Base-by-base conservation (phyloP, 1,284 basidiomycete species). In the Erythrobasidium hasegawianum region DNA sequence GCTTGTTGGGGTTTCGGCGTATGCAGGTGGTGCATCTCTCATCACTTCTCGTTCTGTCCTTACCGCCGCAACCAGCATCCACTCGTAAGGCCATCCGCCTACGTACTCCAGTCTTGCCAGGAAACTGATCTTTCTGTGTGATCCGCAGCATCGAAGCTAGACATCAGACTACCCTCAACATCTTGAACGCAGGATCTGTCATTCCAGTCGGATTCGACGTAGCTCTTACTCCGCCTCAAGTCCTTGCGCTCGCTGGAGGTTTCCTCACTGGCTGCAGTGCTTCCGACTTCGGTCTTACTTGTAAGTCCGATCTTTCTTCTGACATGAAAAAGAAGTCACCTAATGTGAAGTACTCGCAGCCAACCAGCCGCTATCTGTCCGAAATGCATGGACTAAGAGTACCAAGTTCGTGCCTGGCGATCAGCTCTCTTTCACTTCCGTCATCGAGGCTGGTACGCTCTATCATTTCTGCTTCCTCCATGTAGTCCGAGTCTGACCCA, bases 151-250 rank as follows among this genome's bases (percentile, higher is more conserved):
- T 88, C 59, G 89, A 92, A 76, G 86, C 88, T 26, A 86, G 90
- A 62, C 72, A 72, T 75, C 86, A 89, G 76, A 86, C 85, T 3
- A 78, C 90, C 40, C 80, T 90, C 49, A 90, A 90, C 79, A 74
- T 88, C 68, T 74, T 90, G 66, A 82, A 81, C 65, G 81, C 80
- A 64, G 86, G 83, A 13, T 81, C 80, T 7, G 80, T 84, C 18
- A 83, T 87, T 59, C 84, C 88, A 7, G 76, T 81, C 41, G 80
- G 86, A 0, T 90, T 90, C 73, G 88, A 90, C 74, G 79, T 90
- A 57, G 80, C 84, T 10, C 79, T 91, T 22, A 78, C 80, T 3
- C 87, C 88, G 2, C 79, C 79, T 49, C 86, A 89, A 73, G 85
- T 90, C 27, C 81, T 92, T 54, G 84, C 87, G 24, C 79, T 90